A percentile compares a stretch with the other conserved stretches of the same genome.
These are phyloP conservation scores for Trametes cinnabarina DNA, from an alignment of 768 basidiomycete genomes.

Conservation along the genomic window DNA sequence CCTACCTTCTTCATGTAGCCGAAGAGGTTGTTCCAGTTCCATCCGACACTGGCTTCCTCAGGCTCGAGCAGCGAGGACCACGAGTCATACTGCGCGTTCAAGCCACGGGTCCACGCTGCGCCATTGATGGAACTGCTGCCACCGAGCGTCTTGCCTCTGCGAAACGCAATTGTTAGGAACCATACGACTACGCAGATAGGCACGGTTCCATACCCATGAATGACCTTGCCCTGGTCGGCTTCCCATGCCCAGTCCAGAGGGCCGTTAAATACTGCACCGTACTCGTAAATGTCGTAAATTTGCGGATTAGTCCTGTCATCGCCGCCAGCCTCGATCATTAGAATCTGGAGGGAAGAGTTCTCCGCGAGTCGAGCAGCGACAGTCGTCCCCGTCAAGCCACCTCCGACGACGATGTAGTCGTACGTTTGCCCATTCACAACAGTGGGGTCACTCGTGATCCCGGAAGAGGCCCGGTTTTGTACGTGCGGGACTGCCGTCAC, in stretches of 20 bases:
- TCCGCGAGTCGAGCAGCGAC: conserved; percentile 50
- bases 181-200: not conserved
- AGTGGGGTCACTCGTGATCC: conserved; percentile 1
- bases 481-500: not conserved
- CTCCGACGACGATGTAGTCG: conserved; percentile 40
- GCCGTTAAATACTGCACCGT: conserved; percentile 40
- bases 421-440: conserved; percentile 15
- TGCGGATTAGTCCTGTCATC: conserved; percentile 44
- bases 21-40: conserved; percentile 34
- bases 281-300: conserved; percentile 47
- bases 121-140: conserved; percentile 32
- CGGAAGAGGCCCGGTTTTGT: conserved; percentile 4
- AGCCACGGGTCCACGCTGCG: conserved; percentile 28
- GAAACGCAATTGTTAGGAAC: not conserved
- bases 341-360: conserved; percentile 40
- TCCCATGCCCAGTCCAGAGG: conserved; percentile 37
- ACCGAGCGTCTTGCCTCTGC: conserved; percentile 45
- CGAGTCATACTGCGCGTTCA: conserved; percentile 28
- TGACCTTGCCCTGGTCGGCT: conserved; percentile 24
- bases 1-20: conserved; percentile 31
- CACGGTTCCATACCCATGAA: conserved; percentile 32
- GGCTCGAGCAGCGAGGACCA: conserved; percentile 26
- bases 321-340: conserved; percentile 52
- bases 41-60: conserved; percentile 24
- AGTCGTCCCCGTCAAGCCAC: conserved; percentile 45